Evolutionary conservation across 257 asterid genomes (phyloP), one percentile per base, ranked within the genome.

Genomic region (Ajuga chamaepitys): DNA sequence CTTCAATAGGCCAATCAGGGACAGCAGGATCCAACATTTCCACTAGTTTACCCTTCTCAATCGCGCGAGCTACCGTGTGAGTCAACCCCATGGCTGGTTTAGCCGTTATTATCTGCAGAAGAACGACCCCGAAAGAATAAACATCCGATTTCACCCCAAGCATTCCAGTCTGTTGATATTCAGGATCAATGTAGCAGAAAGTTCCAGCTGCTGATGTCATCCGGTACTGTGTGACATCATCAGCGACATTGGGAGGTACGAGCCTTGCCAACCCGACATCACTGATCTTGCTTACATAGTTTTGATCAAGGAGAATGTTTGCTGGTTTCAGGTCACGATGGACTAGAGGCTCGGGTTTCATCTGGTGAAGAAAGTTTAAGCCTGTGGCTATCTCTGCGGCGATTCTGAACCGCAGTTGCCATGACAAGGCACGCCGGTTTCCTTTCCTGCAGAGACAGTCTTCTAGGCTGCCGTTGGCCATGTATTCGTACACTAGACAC

Each of bases 151-250:
- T 91, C 47, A 88, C 90, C 24, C 98, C 98, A 0, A 91, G 89
- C 98, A 91, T 88, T 12, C 98, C 98, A 0, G 96, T 85, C 55
- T 88, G 95, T 42, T 91, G 98, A 71, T 91, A 91, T 52, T 88
- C 98, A 0, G 98, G 98, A 70, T 91, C 98, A 4, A 91, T 91
- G 75, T 91, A 91, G 73, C 98, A 88, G 74, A 91, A 83, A 0
- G 98, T 88, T 32, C 95, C 98, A 1, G 98, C 98, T 1, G 98
- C 75, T 12, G 96, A 82, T 14, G 98, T 91, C 88, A 91, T 86
- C n/a, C 87, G 70, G 72, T 73, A 85, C 9, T 86, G 95, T 2
- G 95, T 84, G 18, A 81, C 83, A 2, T 81, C 88, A 1, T 85
- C 95, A 0, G 89, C 81, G 1, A 70, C 75, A 1, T 82, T 63